Conservation (phyloP, 768 basidiomycete genomes). For the Amyloporia xantha region DNA sequence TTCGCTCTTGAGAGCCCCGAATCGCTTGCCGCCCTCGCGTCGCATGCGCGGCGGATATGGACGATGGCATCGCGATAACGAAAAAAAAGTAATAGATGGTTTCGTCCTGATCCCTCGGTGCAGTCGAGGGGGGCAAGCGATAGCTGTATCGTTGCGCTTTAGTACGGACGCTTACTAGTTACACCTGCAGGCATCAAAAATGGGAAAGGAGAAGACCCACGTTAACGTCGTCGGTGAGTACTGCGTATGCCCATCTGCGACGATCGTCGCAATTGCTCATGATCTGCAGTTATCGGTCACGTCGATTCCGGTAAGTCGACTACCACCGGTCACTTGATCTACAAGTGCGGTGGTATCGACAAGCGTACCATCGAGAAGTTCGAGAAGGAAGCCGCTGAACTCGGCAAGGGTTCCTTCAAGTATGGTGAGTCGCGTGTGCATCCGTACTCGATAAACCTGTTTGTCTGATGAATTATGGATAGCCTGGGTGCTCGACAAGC, state of each 20-base stretch:
- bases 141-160: no score
- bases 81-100: not conserved
- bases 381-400: conserved; percentile 99
- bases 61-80: not conserved
- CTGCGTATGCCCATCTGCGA: conserved; percentile 24
- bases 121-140: no score
- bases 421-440: conserved; percentile 62
- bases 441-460: conserved; percentile 3
- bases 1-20: no score
- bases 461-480: conserved; percentile 25
- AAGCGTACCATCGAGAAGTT: conserved; percentile 99
- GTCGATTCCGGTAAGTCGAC: conserved; percentile 99
- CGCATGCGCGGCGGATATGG: not conserved
- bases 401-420: conserved; percentile 99
- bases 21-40: no score
- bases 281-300: conserved; percentile 83
- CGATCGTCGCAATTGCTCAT: conserved; percentile 24
- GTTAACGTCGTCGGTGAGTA: conserved; percentile 93
- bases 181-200: conserved; percentile 42
- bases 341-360: conserved; percentile 99
- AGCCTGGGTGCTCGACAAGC: conserved; percentile 99
- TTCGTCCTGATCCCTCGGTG: no score
- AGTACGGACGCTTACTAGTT: no score
- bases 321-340: conserved; percentile 99
- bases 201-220: conserved; percentile 96